Conservation (phyloP, 1,139 yeast species). For the Meyerozyma sp. region DNA sequence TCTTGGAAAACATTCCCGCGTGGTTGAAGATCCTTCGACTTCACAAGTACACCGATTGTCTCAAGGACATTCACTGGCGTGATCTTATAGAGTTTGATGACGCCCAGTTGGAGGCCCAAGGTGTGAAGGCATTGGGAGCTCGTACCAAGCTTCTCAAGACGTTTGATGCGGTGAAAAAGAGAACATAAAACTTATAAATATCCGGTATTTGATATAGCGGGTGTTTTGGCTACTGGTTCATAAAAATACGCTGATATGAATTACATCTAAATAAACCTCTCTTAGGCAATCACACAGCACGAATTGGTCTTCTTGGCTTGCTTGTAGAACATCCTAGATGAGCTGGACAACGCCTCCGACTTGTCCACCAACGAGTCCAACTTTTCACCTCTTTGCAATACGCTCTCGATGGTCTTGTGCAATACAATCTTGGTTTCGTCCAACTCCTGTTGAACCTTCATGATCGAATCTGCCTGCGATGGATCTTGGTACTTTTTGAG, state of each 20-base stretch:
- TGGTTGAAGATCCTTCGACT: slow-evolving; percentile 88
- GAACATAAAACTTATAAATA: not conserved
- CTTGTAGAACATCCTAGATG: slow-evolving; percentile 91
- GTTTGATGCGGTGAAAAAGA: slow-evolving; percentile 65
- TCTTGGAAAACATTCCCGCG: slow-evolving; percentile 76
- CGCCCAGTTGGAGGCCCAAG: slow-evolving; percentile 63
- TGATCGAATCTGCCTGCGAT: slow-evolving; percentile 89
- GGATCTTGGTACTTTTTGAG: slow-evolving; percentile 92
- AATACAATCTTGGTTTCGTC: slow-evolving; percentile 96
- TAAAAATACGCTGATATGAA: not conserved
- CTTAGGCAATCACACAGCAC: slow-evolving; percentile 76
- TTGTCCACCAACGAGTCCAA: slow-evolving; percentile 91
- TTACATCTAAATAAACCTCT: not conserved
- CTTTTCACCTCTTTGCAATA: slow-evolving; percentile 93
- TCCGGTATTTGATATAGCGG: slow-evolving; percentile 1
- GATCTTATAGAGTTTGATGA: slow-evolving; percentile 71
- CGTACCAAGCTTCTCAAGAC: slow-evolving; percentile 88
- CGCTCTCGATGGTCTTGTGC: slow-evolving; percentile 93
- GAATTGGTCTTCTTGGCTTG: slow-evolving; percentile 98
- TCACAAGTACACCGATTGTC: slow-evolving; percentile 87
- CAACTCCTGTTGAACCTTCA: slow-evolving; percentile 95
- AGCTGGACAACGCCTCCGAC: slow-evolving; percentile 84
- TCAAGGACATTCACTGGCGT: slow-evolving; percentile 73
- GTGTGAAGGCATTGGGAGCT: slow-evolving; percentile 93
- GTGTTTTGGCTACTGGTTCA: not conserved